Percentiles rank a stretch among this genome's conserved stretches.
Evolutionary conservation across 257 asterid genomes (phyloP).

Genomic region (Cruciata laevipes): DNA sequence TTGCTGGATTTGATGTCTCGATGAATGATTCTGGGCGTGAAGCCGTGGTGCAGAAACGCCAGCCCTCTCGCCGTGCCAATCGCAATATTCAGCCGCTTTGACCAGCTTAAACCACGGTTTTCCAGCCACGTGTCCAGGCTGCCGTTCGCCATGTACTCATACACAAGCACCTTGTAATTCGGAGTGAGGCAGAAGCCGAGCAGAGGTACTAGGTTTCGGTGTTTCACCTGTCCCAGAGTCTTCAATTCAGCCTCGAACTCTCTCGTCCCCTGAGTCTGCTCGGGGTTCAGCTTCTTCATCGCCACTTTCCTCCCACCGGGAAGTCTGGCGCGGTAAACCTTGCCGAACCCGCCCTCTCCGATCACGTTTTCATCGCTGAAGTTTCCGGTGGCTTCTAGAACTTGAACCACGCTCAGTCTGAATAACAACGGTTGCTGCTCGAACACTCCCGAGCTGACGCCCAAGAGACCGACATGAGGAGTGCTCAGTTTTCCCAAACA

Average conservation of each 20-base stretch:
- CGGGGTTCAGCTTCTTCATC: slow-evolving; percentile 66
- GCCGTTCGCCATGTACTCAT: slow-evolving; percentile 84
- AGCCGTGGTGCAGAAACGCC: slow-evolving; percentile 82
- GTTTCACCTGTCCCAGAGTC: slow-evolving; percentile 82
- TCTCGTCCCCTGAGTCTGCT: slow-evolving; percentile 65
- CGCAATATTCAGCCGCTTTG: slow-evolving; percentile 55
- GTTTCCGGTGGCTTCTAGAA: slow-evolving; percentile 70
- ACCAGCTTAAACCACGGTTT: slow-evolving; percentile 53
- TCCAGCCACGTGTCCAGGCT: slow-evolving; percentile 80
- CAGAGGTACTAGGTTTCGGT: slow-evolving; percentile 65
- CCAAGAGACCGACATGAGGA: slow-evolving; percentile 54
- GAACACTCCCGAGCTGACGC: slow-evolving; percentile 20
- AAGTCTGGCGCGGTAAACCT: slow-evolving; percentile 67
- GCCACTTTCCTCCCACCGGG: slow-evolving; percentile 58
- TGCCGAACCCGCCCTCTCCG: slow-evolving; percentile 94
- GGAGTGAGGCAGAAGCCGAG: slow-evolving; percentile 77
- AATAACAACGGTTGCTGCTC: slow-evolving; percentile 63
- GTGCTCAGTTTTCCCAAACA: too few relatives aligned
- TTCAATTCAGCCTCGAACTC: slow-evolving; percentile 93
- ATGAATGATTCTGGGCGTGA: slow-evolving; percentile 82
- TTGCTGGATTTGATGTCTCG: slow-evolving; percentile 85
- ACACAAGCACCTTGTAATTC: slow-evolving; percentile 72
- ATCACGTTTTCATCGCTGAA: slow-evolving; percentile 62
- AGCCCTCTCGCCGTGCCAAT: slow-evolving; percentile 80
- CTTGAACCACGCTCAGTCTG: slow-evolving; percentile 45